Evolutionary conservation across 352 stramenopile genomes (phyloP), one percentile per base, ranked within the genome.

Genomic region (Albugo laibachii): DNA sequence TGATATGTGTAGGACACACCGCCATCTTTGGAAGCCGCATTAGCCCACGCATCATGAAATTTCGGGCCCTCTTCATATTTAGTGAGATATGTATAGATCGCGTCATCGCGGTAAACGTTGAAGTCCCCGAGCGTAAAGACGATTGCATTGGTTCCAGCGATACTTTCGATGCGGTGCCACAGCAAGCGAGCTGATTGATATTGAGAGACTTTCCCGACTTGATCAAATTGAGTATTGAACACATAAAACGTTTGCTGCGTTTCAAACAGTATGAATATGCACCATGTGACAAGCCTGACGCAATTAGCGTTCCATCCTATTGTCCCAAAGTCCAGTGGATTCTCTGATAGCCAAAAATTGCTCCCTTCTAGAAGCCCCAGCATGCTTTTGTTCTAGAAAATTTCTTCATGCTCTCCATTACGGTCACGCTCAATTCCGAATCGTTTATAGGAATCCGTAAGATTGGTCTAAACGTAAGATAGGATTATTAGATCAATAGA

Each of bases 1-100:
- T 92, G 78, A 59, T 92, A 92, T 45, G 78, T 88, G 66, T 69
- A 85, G 49, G 73, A 87, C 6, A 92, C 75, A 18, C 65, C 56
- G 34, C 78, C 78, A 52, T 85, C 80, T 39, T 80, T 58, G 43
- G 68, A 62, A 18, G 71, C 55, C 13, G 73, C 65, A 49, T 80
- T 64, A 2, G 66, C 63, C 78, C 78, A 92, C 2, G 78, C 67
- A 56, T 92, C 78, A 40, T 60, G 53, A 10, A 92, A 61, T 54
- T 72, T 48, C 8, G 78, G 71, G 8, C 78, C 75, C 18, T 58
- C 60, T 11, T 61, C 40, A 45, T 76, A 60, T 15, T 56, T 69
- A 16, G 78, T 91, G 44, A 85, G 83, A 61, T 83, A 91, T 52
- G 57, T 66, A 62, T 91, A 91, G 20, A 69, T 83, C 20, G 50